Base-by-base conservation (phyloP, 805 yeast genomes). In the Candida fluviatilis region DNA sequence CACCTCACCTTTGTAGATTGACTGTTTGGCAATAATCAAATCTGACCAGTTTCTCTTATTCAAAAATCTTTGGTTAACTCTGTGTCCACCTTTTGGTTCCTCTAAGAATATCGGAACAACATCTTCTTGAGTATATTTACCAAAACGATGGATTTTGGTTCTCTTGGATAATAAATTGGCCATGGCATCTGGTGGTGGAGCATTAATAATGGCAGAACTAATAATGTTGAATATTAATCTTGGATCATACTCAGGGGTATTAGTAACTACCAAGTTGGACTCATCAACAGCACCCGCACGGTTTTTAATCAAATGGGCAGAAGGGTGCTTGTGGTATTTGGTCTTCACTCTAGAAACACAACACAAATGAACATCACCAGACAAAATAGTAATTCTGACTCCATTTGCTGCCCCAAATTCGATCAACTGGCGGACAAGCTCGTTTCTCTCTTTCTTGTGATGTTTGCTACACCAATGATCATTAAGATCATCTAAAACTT, bases 381-480 rank as follows among this genome's bases (percentile, higher is more conserved):
- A 76, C 17, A 91, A 66, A 42, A 91, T 83, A 5, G 98, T 88
- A 41, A 93, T 61, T 48, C 99, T 72, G 3, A 84, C 78, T 3
- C 82, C 82, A 46, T 73, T 57, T 21, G 62, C 50, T 23, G 84
- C 73, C 3, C 91, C 88, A 51, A 89, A 78, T 31, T 75, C 75
- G 45, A 81, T 78, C 33, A 91, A 65, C 43, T 67, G 66, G 28
- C 68, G 71, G 45, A 90, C 64, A 28, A 91, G 68, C 47, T 57
- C 55, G 59, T 91, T 91, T 43, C 99, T 75, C 62, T 91, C 99
- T 35, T 62, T 60, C 58, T 91, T 93, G 64, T 91, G 99, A 57
- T 82, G 76, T 42, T 73, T 73, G 3, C 96, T 82, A 58, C 97
- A 89, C 99, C 99, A 91, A 64, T 91, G 98, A 57, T 91, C 99